Evolutionary conservation across 345 rosid species (phyloP).

Genomic region (Salix suchowensis): DNA sequence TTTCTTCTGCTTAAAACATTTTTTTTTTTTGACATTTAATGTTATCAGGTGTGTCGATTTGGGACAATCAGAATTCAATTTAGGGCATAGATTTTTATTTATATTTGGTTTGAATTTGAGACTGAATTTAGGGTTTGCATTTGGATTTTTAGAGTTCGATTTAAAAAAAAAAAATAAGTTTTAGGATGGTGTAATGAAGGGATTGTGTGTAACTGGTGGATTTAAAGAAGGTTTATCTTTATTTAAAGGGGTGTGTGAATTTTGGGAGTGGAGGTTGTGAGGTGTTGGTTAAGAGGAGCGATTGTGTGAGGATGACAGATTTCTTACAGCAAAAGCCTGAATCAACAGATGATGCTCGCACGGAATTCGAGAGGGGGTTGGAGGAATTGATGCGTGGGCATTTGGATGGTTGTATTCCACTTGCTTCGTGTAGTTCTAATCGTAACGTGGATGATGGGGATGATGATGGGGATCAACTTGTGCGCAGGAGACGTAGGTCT

Average conservation of each 20-base stretch:
- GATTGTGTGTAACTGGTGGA: background rate
- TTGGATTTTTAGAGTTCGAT: background rate
- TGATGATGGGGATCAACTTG: constrained; percentile 72
- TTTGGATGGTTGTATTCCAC: constrained; percentile 81
- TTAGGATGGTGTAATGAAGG: background rate
- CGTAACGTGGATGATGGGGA: constrained; percentile 65
- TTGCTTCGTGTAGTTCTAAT: constrained; percentile 76
- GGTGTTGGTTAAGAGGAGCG: constrained; percentile 8
- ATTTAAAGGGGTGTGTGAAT: constrained; percentile 20
- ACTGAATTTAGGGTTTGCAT: background rate
- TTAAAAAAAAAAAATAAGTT: background rate
- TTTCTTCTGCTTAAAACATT: background rate
- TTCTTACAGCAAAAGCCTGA: constrained; percentile 73
- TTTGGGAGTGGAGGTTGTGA: constrained; percentile 6
- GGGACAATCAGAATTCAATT: constrained; percentile 9
- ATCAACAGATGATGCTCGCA: constrained; percentile 48
- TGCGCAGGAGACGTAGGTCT: constrained; percentile 80
- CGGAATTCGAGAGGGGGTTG: constrained; percentile 66
- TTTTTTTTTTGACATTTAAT: constrained; percentile 1
- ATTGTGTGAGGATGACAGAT: constrained; percentile 64
- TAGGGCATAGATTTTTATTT: constrained; percentile 9
- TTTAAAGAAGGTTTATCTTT: background rate
- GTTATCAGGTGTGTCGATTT: constrained; percentile 14
- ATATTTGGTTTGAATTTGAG: background rate
- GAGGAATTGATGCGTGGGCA: constrained; percentile 93